phyloP scores from a whole-genome alignment of 441 rosid species.

The Gossypium gossypioides region DNA sequence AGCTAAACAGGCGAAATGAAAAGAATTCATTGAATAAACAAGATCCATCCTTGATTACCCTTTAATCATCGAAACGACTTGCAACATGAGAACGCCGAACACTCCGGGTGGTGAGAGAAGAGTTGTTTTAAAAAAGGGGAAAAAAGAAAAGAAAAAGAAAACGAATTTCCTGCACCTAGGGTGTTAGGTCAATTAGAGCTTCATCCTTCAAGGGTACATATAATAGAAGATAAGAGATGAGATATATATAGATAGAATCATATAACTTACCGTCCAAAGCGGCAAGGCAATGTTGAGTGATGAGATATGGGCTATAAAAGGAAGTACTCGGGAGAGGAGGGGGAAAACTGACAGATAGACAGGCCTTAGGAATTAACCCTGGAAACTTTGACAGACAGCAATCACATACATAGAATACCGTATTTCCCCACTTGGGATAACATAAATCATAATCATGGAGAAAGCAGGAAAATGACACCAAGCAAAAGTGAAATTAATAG shows the following conservation, averaged over 20 bases:
- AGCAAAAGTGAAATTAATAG: slow-evolving; percentile 13
- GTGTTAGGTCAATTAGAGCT: not conserved
- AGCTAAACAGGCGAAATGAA: not conserved
- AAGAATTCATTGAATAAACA: not conserved
- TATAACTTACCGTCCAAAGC: not conserved
- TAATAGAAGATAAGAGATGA: not conserved
- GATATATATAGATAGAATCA: not conserved
- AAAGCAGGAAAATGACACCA: slow-evolving; percentile 3
- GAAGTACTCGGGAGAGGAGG: not conserved
- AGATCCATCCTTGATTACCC: not conserved
- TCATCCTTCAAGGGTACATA: not conserved
- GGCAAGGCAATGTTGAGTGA: not conserved
- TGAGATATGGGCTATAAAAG: not conserved
- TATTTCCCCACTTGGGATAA: slow-evolving; percentile 6
- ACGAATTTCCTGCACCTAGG: not conserved
- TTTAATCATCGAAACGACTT: not conserved
- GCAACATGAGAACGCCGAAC: not conserved
- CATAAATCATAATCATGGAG: not conserved
- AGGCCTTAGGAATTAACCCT: not conserved
- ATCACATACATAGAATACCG: not conserved
- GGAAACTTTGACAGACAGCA: not conserved
- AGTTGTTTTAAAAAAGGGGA: not conserved
- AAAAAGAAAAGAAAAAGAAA: not conserved
- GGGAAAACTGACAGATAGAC: not conserved
- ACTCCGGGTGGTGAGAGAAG: not conserved